Base-by-base conservation (phyloP, 305 asterid genomes). In the Caryopteris hybrid region DNA sequence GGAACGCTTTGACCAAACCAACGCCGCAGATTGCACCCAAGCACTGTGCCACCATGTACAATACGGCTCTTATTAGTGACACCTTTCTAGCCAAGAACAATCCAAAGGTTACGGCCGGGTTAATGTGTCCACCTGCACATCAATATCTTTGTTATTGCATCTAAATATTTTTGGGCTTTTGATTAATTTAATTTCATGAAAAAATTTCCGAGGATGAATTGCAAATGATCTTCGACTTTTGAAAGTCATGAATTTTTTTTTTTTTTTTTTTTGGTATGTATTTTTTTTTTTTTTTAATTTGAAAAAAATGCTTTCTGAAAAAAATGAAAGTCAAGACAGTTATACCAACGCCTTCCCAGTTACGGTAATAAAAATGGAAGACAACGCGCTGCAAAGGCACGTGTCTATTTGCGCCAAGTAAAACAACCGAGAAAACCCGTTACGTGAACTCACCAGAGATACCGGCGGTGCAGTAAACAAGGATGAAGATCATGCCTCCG, bases 401-500 rank as follows among this genome's bases (percentile, higher is more conserved):
- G 55, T 48, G 0, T 0, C 5, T 0, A 1, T 11, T 0, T 8
- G 31, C 57, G 57, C 57, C 14, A 10, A 3, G 0, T 18, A 20
- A 48, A 43, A n/a, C 53, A 47, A 7, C 53, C 12, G 12, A 20
- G 6, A 4, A 18, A 20, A 20, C 2, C 27, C 0, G 43, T 6
- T 1, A 6, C 1, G 8, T 5, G 6, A 23, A 31, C 71, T 68
- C 22, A 63, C 83, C 83, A 3, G 83, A 79, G 53, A 79, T 75
- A 1, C 83, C 83, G 75, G 83, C 83, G 61, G 83, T 79, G 80
- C 83, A 75, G 80, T 78, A 76, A 46, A 76, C 81, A 2, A 25
- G n/a, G n/a, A n/a, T n/a, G n/a, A n/a, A n/a, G n/a, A 78, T 78
- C 83, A 75, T 75, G 78, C 83, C 83, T 8, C 83, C 83, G 47